phyloP scores from a whole-genome alignment of 257 asterid genomes.

The Paulownia fortunei region DNA sequence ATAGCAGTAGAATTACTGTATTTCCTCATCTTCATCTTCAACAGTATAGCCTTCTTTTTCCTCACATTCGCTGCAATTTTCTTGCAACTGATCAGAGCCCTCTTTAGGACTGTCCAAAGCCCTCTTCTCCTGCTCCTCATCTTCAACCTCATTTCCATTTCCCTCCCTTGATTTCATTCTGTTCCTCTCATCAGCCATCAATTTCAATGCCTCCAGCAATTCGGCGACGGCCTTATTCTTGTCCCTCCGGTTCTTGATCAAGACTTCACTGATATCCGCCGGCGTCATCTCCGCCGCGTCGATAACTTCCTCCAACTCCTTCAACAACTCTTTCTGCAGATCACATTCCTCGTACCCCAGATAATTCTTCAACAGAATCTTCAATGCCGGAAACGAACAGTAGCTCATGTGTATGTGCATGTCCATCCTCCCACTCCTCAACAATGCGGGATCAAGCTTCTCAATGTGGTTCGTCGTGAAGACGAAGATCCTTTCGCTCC shows the following conservation, averaged over 20 bases:
- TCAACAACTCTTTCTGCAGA: conserved; percentile 37
- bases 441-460: conserved; percentile 71
- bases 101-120: conserved; percentile 51
- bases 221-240: conserved; percentile 52
- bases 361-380: conserved; percentile 66
- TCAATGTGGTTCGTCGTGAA: conserved; percentile 77
- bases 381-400: conserved; percentile 60
- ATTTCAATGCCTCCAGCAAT: conserved; percentile 46
- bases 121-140: conserved; percentile 62
- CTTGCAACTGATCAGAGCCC: background rate
- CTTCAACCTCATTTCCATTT: conserved; percentile 22
- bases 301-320: conserved; percentile 40
- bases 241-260: conserved; percentile 52
- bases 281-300: conserved; percentile 74
- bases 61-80: background rate
- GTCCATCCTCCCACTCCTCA: conserved; percentile 84
- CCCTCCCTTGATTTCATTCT: background rate
- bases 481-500: conserved; percentile 75
- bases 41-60: background rate
- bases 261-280: conserved; percentile 60
- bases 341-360: conserved; percentile 48
- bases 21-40: background rate
- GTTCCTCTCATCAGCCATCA: conserved; percentile 48
- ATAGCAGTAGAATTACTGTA: background rate
- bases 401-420: conserved; percentile 76